Conservation (phyloP, 1,139 yeast species). For the Protomyces lactucae-debilis region DNA sequence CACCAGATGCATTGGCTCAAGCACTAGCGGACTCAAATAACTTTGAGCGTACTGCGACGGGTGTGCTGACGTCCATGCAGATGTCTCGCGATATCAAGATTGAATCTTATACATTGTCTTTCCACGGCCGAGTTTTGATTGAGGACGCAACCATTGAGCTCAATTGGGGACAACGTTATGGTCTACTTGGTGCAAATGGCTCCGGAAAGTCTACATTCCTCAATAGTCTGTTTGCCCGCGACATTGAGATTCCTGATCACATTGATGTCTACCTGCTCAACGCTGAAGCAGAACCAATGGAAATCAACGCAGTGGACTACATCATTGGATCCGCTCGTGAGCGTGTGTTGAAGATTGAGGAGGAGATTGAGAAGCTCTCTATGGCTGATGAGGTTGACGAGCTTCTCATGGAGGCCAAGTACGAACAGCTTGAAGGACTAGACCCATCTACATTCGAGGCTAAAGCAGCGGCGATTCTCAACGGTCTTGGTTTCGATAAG, state of each 20-base stretch:
- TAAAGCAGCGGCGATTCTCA: constrained; percentile 90
- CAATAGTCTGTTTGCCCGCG: constrained; percentile 91
- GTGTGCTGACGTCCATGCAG: constrained; percentile 81
- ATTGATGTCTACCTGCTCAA: constrained; percentile 89
- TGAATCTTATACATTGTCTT: constrained; percentile 37
- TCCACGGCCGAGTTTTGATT: constrained; percentile 95
- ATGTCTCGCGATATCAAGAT: constrained; percentile 94
- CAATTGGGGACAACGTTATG: constrained; percentile 95
- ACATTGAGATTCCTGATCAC: constrained; percentile 86
- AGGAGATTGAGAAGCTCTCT: constrained; percentile 80
- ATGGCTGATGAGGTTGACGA: constrained; percentile 94
- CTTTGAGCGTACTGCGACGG: constrained; percentile 89
- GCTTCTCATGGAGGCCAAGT: constrained; percentile 74
- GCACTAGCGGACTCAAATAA: constrained; percentile 24
- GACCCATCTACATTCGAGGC: constrained; percentile 95
- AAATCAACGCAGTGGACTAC: constrained; percentile 86
- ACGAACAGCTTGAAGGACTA: constrained; percentile 93
- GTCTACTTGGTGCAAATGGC: constrained; percentile 96
- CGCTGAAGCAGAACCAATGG: constrained; percentile 96
- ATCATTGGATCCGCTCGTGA: constrained; percentile 95
- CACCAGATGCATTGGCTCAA: constrained; percentile 23
- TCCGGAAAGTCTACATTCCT: constrained; percentile 97
- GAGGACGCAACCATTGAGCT: constrained; percentile 89
- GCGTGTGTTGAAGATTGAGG: constrained; percentile 87
- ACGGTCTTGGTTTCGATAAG: constrained; percentile 94